Evolutionary conservation across 352 stramenopile genomes (phyloP), one percentile per base, ranked within the genome.

Genomic region (Phytophthora multivora): DNA sequence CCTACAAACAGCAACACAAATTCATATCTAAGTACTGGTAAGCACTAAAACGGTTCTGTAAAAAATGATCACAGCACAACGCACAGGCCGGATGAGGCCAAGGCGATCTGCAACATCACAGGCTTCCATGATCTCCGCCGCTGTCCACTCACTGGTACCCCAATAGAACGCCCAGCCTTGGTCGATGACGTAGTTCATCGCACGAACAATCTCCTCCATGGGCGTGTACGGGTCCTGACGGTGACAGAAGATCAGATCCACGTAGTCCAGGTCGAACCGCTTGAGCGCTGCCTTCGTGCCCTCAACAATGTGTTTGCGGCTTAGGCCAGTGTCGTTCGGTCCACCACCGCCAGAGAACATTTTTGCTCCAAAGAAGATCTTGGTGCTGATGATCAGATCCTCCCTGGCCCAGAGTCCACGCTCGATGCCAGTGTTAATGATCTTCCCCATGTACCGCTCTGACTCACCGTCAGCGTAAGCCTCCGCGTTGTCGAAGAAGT

Each of bases 401-500:
- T 80, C 69, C 12, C 76, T 62, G 5, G 43, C 60, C 57, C 53
- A 75, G 5, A 40, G 48, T n/a, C 56, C 67, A 12, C 61, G 30
- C 12, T 48, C 33, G 28, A 82, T 56, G 3, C 67, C 69, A 46
- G 61, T 76, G 15, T 73, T 57, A 26, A 83, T 59, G 15, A 71
- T 54, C 5, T 38, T 41, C 0, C 77, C 76, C 53, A 78, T 80
- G 42, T 69, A 61, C n/a, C 18, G 43, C 55, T 78, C 66, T 2
- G 60, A 40, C 13, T 66, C 31, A 31, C 73, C 73, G 15, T 48
- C 52, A 2, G 35, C 53, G 18, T 82, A 84, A 21, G 51, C 39
- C 48, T 77, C 74, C 0, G 73, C 73, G 21, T 75, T 85, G 62
- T 81, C 76, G 35, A 85, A 69, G 15, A 85, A 67, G 63, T 83